Evolutionary conservation across 371 early-diverging fungal genomes (phyloP).

Genomic region (Thermomucor indicae-seudaticae): DNA sequence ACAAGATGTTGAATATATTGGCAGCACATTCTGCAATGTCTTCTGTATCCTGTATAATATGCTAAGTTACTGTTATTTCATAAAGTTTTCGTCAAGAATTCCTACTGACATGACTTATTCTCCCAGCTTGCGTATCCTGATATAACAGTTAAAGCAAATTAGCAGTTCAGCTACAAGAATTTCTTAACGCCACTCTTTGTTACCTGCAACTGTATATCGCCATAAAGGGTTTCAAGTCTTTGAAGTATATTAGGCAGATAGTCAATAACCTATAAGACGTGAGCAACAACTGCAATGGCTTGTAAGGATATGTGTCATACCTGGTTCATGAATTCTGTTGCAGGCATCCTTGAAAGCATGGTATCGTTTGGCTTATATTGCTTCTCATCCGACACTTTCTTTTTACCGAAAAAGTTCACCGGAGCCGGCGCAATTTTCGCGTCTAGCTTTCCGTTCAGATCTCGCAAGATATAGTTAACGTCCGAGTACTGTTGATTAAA

Average conservation of each 20-base stretch:
- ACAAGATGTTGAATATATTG: slow-evolving; percentile 40
- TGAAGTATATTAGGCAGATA: slow-evolving; percentile 33
- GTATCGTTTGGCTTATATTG: slow-evolving; percentile 14
- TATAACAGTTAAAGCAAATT: neutral
- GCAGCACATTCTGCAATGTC: slow-evolving; percentile 30
- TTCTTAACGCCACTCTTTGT: too few relatives aligned
- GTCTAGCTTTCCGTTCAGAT: slow-evolving; percentile 50
- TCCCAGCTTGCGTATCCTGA: slow-evolving; percentile 30
- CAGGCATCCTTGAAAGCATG: slow-evolving; percentile 30
- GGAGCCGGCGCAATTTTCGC: slow-evolving; percentile 40
- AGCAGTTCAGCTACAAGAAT: neutral
- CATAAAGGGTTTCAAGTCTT: slow-evolving; percentile 27
- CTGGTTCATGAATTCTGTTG: slow-evolving; percentile 32
- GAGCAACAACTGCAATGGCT: too few relatives aligned
- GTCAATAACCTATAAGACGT: slow-evolving; percentile 23
- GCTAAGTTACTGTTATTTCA: neutral
- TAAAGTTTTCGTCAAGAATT: neutral
- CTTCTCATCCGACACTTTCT: slow-evolving; percentile 19
- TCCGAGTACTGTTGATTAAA: slow-evolving; percentile 16
- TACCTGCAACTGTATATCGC: slow-evolving; percentile 19
- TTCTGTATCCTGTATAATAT: slow-evolving; percentile 16
- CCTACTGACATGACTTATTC: slow-evolving; percentile 11
- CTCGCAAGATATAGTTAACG: slow-evolving; percentile 48
- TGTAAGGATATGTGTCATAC: slow-evolving; percentile 13
- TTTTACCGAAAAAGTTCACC: slow-evolving; percentile 29